Evolutionary conservation across 208 protist genomes (phyloP), one percentile per base, ranked within the genome.

Genomic region (Trypanosoma brucei): DNA sequence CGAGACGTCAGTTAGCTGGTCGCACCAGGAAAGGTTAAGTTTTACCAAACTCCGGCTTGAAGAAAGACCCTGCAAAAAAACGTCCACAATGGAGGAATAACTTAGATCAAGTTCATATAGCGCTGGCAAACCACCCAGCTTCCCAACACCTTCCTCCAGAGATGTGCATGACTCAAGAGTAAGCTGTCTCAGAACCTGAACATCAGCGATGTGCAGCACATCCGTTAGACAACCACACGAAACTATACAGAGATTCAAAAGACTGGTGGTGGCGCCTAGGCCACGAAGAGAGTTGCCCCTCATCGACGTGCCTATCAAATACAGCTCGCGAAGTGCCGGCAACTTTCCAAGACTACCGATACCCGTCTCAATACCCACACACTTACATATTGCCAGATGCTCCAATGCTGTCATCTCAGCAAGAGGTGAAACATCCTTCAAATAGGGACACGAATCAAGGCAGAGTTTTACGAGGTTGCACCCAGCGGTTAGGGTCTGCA

Each of bases 81-180:
- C 45, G 35, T 67, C 68, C 35, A 50, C 54, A 11, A 79, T 50
- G 2, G 60, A 64, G 14, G 61, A 70, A 36, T 61, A 52, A 31
- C 54, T 40, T 8, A 79, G 55, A 57, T 50, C 14, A 4, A 81
- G 45, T 44, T 68, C 62, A 51, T 64, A 59, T 44, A 81, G 62
- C 31, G 38, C 38, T 11, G 62, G 40, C 36, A 75, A 45, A 52
- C 45, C 44, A 7, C 60, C 57, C n/a, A 75, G 7, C 6, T n/a
- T 31, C 31, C 31, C 50, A 54, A 31, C 31, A 34, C 50, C 50
- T 8, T 7, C 30, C n/a, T 54, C 6, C 11, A 54, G 6, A 6
- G 11, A 6, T 5, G 31, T 35, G 50, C 50, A 54, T 8, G 8
- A 6, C 11, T 34, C 11, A n/a, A 54, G 9, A n/a, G 22, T 54